Percentiles rank a stretch among this genome's conserved stretches.
phyloP scores from a whole-genome alignment of 495 filamentous ascomycete genomes.

The Penicillium canariense region DNA sequence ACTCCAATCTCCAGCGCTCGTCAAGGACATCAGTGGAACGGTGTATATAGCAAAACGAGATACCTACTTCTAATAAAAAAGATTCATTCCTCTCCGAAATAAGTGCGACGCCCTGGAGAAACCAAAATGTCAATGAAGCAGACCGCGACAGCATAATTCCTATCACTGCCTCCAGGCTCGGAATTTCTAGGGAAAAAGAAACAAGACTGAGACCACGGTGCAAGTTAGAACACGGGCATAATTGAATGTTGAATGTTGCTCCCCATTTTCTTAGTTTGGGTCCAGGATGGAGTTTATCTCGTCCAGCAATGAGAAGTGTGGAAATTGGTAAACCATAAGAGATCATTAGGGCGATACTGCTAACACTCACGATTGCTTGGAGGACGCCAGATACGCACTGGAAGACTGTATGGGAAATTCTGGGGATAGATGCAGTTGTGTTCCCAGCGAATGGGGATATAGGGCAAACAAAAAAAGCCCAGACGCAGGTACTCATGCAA shows the following conservation, averaged over 20 bases:
- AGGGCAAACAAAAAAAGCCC: no score
- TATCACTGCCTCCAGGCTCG: conserved; percentile 38
- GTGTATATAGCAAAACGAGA: no score
- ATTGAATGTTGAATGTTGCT: conserved; percentile 29
- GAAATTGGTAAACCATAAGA: conserved; percentile 45
- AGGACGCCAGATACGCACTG: no score
- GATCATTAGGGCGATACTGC: conserved; percentile 45
- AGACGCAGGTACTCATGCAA: no score
- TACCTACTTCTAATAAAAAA: no score
- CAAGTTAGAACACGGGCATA: conserved; percentile 44
- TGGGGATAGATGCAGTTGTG: no score
- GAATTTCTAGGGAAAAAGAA: conserved; percentile 44
- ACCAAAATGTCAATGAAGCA: conserved; percentile 44
- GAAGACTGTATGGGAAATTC: no score
- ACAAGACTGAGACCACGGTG: conserved; percentile 41
- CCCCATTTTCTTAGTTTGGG: conserved; percentile 39
- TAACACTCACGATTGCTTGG: conserved; percentile 45
- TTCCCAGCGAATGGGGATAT: no score
- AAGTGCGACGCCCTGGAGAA: conserved; percentile 34
- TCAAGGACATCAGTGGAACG: no score
- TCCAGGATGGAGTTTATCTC: conserved; percentile 40
- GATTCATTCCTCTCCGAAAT: no score
- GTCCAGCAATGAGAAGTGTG: conserved; percentile 36
- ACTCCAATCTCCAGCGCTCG: no score
- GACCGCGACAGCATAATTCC: conserved; percentile 50